Conservation (phyloP, 2,329 filamentous ascomycete species). For the Aspergillus aculeatinus region DNA sequence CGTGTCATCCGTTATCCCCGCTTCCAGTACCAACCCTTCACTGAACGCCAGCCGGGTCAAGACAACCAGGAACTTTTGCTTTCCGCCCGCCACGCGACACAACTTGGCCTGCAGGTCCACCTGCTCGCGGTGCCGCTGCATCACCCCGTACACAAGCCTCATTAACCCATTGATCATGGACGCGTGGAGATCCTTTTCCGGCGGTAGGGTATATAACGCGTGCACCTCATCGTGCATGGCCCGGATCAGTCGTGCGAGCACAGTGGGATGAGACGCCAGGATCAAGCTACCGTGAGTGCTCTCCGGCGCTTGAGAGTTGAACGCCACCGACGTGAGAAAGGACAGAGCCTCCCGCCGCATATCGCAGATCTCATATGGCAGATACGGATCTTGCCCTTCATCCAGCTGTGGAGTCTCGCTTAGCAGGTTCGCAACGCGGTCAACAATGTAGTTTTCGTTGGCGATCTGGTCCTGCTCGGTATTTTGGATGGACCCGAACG, state of each 20-base stretch:
- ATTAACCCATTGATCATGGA: slow-evolving; percentile 59
- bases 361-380: slow-evolving; percentile 38
- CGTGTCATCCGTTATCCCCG: slow-evolving; percentile 72
- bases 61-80: slow-evolving; percentile 78
- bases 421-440: slow-evolving; percentile 58
- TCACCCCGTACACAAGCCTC: slow-evolving; percentile 61
- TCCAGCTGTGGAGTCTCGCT: slow-evolving; percentile 52
- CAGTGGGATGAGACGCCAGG: slow-evolving; percentile 66
- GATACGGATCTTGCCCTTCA: slow-evolving; percentile 44
- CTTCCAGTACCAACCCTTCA: slow-evolving; percentile 75
- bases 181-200: slow-evolving; percentile 49
- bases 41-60: slow-evolving; percentile 83
- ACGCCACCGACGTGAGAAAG: slow-evolving; percentile 43
- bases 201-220: slow-evolving; percentile 54
- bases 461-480: slow-evolving; percentile 40
- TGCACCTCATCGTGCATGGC: slow-evolving; percentile 72
- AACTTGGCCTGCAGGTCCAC: slow-evolving; percentile 73
- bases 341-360: slow-evolving; percentile 47
- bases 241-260: slow-evolving; percentile 72
- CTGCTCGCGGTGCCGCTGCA: slow-evolving; percentile 59
- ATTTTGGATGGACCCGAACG: slow-evolving; percentile 55
- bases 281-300: slow-evolving; percentile 58
- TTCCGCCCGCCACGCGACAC: slow-evolving; percentile 65
- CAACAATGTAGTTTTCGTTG: slow-evolving; percentile 52
- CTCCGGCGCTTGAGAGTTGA: slow-evolving; percentile 58